Base-by-base conservation (phyloP, 441 rosid genomes). In the Croton setiger region DNA sequence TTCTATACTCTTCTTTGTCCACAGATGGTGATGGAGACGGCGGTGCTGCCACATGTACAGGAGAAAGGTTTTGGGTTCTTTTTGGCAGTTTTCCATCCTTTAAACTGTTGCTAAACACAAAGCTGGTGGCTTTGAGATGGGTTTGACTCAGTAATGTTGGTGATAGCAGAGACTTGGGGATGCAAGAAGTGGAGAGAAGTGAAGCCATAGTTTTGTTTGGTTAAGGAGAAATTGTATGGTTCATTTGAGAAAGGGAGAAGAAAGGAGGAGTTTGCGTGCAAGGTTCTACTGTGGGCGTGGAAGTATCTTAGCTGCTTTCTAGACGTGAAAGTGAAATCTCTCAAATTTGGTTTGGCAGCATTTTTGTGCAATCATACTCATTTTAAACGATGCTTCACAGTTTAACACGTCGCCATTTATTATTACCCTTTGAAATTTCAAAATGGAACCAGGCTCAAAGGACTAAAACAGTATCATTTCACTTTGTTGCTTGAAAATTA, bases 1-100 rank as follows among this genome's bases (percentile, higher is more conserved):
- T 60, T 48, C 48, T 41, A 43, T n/a, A 55, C 35, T 49, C 68
- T 43, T 77, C 77, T 75, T 79, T 77, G 64, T 70, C 77, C 60
- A 66, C 52, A 44, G 86, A 79, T 3, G 72, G 74, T 0, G 89
- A 74, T 3, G 73, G 74, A 0, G 89, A 74, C 43, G 87, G 80
- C 0, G 88, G 86, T 59, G 92, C 86, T 27, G 90, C 89, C 31
- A 86, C 87, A 33, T 75, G 80, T 12, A 88, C 14, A 59, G 85
- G 88, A 43, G 67, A 49, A 27, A 76, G 13, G n/a, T 58, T 74
- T 31, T 49, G 43, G 35, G 44, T 14, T 67, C 73, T 72, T 45
- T 31, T n/a, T 43, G 9, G 14, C 36, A 61, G 39, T 64, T 37
- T 31, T 23, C 64, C 55, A 23, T 57, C 8, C 69, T 7, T 65